A percentile compares a stretch with the other conserved stretches of the same genome.
Conservation (phyloP, 495 filamentous ascomycete species). For the Neurospora sublineolata region DNA sequence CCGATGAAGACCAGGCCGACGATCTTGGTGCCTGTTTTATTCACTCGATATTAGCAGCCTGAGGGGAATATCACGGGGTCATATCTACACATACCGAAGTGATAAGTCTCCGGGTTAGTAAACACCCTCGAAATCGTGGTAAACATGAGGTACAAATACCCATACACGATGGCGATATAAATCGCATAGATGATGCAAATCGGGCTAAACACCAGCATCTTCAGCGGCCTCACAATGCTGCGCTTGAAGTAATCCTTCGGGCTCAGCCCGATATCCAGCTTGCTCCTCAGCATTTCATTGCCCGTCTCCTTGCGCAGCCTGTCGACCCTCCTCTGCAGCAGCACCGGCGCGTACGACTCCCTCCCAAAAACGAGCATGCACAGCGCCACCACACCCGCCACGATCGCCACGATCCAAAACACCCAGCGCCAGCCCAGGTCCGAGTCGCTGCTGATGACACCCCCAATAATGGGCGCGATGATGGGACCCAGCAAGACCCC, state of each 20-base stretch:
- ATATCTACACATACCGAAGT: not conserved
- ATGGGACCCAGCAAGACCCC: slow-evolving; percentile 42
- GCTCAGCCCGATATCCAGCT: slow-evolving; percentile 37
- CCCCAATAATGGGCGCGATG: slow-evolving; percentile 43
- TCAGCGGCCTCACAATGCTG: slow-evolving; percentile 38
- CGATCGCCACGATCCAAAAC: slow-evolving; percentile 44
- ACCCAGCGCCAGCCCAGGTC: slow-evolving; percentile 52
- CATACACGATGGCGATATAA: slow-evolving; percentile 64
- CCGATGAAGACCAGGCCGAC: slow-evolving; percentile 31
- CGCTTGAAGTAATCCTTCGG: slow-evolving; percentile 22
- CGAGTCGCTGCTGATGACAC: slow-evolving; percentile 36
- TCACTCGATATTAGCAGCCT: not conserved
- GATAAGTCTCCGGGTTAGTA: not conserved
- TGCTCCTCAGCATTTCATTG: slow-evolving; percentile 35
- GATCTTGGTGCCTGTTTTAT: not conserved
- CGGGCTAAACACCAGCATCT: slow-evolving; percentile 42
- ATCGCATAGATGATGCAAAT: slow-evolving; percentile 55
- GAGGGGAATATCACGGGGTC: no score
- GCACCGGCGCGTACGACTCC: slow-evolving; percentile 50
- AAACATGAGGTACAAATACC: slow-evolving; percentile 66
- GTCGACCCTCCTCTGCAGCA: slow-evolving; percentile 44
- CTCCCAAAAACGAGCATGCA: slow-evolving; percentile 36
- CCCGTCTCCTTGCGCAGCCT: slow-evolving; percentile 38
- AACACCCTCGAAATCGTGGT: slow-evolving; percentile 53
- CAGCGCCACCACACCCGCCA: slow-evolving; percentile 19